Evolutionary conservation across 345 rosid species (phyloP), one percentile per base, ranked within the genome.

Genomic region (Zanthoxylum bungeanum): DNA sequence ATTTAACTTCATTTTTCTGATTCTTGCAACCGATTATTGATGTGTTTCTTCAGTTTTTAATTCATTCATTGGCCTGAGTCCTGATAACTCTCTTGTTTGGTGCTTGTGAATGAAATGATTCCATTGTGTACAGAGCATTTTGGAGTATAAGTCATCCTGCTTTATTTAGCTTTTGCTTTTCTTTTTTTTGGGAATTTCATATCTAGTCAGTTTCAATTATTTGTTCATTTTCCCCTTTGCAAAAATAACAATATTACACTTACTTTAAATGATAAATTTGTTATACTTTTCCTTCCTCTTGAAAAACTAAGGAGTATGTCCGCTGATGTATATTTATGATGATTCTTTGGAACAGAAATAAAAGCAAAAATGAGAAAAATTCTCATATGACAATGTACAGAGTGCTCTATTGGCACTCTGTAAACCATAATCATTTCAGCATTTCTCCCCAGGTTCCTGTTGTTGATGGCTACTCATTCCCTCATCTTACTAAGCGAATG

Each of bases 401-500:
- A 14, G 59, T 31, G 51, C 72, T 24, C 19, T 60, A 2, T 36
- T 57, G 77, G 66, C 56, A 33, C 33, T 28, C 46, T 59, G 21
- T 75, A 69, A 73, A 70, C 75, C 16, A 71, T 66, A 71, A 75
- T 60, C 75, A 55, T 62, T 73, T 74, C 22, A 2, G 9, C 30
- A 25, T 77, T 56, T 64, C 66, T 77, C 49, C 78, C 36, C 81
- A 95, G 98, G 99, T 95, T 73, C 99, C 99, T 33, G 98, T 95
- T 74, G 99, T 95, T 81, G 99, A 95, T 39, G 98, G 99, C 51
- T 95, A 89, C 74, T 95, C 99, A 14, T 95, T 95, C 58, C 99
- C 99, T 68, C 99, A 95, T 85, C 93, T 95, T 40, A 95, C 99
- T 42, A 95, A 95, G 80, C 83, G 98, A 68, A 95, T 94, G 99